A percentile compares a stretch with the other conserved stretches of the same genome.
These are phyloP conservation scores for Mallotus nudiflorus DNA, from an alignment of 345 rosid genomes.

Conservation along the genomic window DNA sequence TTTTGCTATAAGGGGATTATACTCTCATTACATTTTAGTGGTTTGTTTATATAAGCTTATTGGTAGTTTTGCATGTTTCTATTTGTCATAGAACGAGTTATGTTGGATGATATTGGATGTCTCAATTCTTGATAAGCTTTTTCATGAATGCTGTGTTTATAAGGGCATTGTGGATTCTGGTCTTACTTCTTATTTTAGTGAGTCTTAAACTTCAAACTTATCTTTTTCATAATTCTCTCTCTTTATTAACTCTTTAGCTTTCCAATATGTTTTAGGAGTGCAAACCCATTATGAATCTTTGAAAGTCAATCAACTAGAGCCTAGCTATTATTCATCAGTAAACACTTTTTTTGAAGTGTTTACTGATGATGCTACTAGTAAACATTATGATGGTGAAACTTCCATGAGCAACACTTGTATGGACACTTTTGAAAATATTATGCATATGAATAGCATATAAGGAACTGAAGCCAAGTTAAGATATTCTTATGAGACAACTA, in stretches of 20 bases:
- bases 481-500: constrained; percentile 51
- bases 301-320: constrained; percentile 45
- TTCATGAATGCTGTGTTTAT: constrained; percentile 84
- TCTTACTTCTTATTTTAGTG: constrained; percentile 36
- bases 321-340: constrained; percentile 46
- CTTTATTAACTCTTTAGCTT: neutral
- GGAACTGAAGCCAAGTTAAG: constrained; percentile 56
- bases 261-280: constrained; percentile 35
- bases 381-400: constrained; percentile 60
- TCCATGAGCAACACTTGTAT: constrained; percentile 35
- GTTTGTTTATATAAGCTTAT: constrained; percentile 3
- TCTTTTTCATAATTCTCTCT: constrained; percentile 1
- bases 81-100: constrained; percentile 77
- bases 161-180: constrained; percentile 78
- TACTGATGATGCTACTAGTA: constrained; percentile 44
- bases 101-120: constrained; percentile 82
- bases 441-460: constrained; percentile 43
- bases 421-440: constrained; percentile 45
- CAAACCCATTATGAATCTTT: constrained; percentile 34
- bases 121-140: constrained; percentile 77
- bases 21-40: neutral
- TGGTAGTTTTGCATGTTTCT: neutral
- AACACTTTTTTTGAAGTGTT: constrained; percentile 51
- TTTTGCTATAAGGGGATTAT: too few species aligned
- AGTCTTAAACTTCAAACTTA: constrained; percentile 23